Evolutionary conservation across 371 early-diverging fungal genomes (phyloP).

Genomic region (Syncephalastrum sp.): DNA sequence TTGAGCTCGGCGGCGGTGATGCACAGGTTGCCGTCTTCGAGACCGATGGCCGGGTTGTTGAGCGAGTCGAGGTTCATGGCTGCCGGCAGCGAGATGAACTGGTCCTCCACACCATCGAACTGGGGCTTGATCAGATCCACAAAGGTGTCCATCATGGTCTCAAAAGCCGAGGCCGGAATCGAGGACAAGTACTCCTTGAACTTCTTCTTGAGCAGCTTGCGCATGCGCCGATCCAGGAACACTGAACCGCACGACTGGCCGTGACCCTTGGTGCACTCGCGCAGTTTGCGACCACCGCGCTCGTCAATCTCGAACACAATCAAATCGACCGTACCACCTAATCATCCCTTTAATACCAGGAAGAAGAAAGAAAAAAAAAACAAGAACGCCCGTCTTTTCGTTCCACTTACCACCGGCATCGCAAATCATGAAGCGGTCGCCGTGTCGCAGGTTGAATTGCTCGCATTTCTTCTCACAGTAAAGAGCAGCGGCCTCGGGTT

Average conservation of each 20-base stretch:
- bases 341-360: conserved; percentile 1
- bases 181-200: conserved; percentile 47
- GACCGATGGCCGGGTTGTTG: conserved; percentile 49
- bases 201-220: conserved; percentile 47
- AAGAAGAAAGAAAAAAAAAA: neutral
- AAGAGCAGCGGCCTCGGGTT: conserved; percentile 52
- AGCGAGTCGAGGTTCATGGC: conserved; percentile 45
- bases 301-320: conserved; percentile 41
- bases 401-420: conserved; percentile 41
- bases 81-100: conserved; percentile 49
- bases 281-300: conserved; percentile 34
- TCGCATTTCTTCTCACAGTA: conserved; percentile 54
- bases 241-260: conserved; percentile 58
- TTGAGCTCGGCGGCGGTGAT: conserved; percentile 49
- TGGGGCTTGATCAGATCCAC: conserved; percentile 54
- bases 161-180: conserved; percentile 54
- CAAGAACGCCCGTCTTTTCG: too few species aligned
- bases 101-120: conserved; percentile 54
- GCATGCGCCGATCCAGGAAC: conserved; percentile 59
- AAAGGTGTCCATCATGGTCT: conserved; percentile 55
- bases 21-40: conserved; percentile 53
- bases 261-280: conserved; percentile 59
- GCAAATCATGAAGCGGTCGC: conserved; percentile 54
- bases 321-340: conserved; percentile 40
- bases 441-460: conserved; percentile 45